Evolutionary conservation across 2,329 filamentous ascomycete genomes (phyloP).

Genomic region (Aspergillus thermomutatus): DNA sequence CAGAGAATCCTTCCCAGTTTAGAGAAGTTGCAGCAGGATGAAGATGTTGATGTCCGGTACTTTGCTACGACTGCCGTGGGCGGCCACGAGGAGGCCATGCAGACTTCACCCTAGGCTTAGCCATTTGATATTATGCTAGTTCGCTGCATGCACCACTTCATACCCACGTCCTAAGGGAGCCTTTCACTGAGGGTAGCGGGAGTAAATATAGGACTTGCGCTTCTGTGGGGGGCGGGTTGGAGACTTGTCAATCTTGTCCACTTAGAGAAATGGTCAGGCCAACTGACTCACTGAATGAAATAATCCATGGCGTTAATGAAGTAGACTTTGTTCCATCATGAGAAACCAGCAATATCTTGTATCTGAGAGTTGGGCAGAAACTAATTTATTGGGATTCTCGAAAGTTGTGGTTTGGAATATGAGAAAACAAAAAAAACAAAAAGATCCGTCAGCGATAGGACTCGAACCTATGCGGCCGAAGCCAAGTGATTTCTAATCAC

Average conservation of each 20-base stretch:
- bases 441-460: background rate
- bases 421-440: conserved; percentile 14
- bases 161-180: conserved; percentile 6
- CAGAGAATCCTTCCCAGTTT: conserved; percentile 83
- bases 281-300: conserved; percentile 31
- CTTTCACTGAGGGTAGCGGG: conserved; percentile 14
- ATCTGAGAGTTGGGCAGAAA: background rate
- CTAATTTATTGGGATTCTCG: no score
- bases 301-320: conserved; percentile 35
- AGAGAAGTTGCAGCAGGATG: conserved; percentile 93
- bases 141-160: conserved; percentile 8
- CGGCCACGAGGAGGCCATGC: conserved; percentile 52
- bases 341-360: background rate
- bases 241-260: conserved; percentile 21
- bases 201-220: conserved; percentile 10
- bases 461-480: conserved; percentile 2
- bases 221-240: background rate
- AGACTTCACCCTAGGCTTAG: conserved; percentile 46
- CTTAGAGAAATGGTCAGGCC: conserved; percentile 36
- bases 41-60: conserved; percentile 96
- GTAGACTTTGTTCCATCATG: conserved; percentile 30
- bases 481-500: conserved; percentile 3
- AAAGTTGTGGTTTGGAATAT: no score
- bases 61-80: conserved; percentile 87
- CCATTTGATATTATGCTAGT: conserved; percentile 2